phyloP scores from a whole-genome alignment of 1,284 basidiomycete genomes.

The Leccinum colubrinum region DNA sequence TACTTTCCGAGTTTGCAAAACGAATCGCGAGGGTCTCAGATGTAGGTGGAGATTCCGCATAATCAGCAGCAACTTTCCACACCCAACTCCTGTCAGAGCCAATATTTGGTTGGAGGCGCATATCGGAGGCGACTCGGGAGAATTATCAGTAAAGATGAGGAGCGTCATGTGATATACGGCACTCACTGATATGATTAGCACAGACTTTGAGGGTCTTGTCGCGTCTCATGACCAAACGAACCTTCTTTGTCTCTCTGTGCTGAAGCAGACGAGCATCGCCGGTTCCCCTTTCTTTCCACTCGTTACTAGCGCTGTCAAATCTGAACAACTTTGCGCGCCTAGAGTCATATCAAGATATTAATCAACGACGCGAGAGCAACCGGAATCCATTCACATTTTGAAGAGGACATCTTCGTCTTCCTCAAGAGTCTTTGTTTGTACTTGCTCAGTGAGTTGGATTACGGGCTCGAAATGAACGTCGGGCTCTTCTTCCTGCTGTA shows the following conservation, averaged over 20 bases:
- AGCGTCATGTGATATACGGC: neutral
- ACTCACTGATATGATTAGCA: slow-evolving; percentile 95
- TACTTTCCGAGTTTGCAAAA: slow-evolving; percentile 96
- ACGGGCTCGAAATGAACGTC: slow-evolving; percentile 97
- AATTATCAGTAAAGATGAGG: slow-evolving; percentile 3
- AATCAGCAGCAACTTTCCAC: slow-evolving; percentile 96
- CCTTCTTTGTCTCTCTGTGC: slow-evolving; percentile 89
- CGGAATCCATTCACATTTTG: slow-evolving; percentile 79
- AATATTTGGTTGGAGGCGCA: slow-evolving; percentile 97
- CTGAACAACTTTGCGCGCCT: slow-evolving; percentile 99
- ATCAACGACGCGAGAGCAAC: slow-evolving; percentile 13
- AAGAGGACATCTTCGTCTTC: slow-evolving; percentile 93
- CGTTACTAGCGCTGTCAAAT: slow-evolving; percentile 77
- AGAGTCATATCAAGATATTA: slow-evolving; percentile 16
- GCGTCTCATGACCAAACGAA: slow-evolving; percentile 97
- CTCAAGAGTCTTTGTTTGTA: slow-evolving; percentile 94
- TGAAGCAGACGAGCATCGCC: slow-evolving; percentile 88
- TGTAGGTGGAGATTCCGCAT: slow-evolving; percentile 85
- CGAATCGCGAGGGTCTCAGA: slow-evolving; percentile 97
- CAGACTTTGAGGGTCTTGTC: slow-evolving; percentile 99
- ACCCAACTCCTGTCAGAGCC: slow-evolving; percentile 99
- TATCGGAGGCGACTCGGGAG: slow-evolving; percentile 77
- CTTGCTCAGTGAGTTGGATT: slow-evolving; percentile 94
- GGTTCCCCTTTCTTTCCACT: slow-evolving; percentile 98
- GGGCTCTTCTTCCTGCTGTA: slow-evolving; percentile 74